These are phyloP conservation scores for Friedmanniomyces endolithicus DNA, from an alignment of 495 filamentous ascomycete genomes.

Conservation along the genomic window DNA sequence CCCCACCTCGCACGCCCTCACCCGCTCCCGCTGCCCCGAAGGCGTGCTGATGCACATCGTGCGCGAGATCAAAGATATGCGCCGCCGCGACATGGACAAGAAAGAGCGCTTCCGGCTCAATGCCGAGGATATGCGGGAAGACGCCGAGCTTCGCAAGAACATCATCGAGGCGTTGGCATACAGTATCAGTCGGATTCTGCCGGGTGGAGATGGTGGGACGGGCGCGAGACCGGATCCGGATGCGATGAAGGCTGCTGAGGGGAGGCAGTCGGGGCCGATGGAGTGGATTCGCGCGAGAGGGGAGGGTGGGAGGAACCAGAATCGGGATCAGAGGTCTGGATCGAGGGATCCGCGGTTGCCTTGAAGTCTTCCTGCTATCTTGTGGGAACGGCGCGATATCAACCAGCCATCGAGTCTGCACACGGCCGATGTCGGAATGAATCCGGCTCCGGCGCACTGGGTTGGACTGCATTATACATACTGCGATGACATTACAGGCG, in stretches of 20 bases:
- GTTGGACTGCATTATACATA: too few species aligned
- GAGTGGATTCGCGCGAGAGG: conserved; percentile 4
- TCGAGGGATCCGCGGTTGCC: not conserved
- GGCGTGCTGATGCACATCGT: conserved; percentile 80
- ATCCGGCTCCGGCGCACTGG: not conserved
- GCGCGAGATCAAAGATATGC: conserved; percentile 73
- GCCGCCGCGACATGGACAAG: conserved; percentile 66
- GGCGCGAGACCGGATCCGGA: conserved; percentile 9
- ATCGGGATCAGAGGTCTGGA: conserved; percentile 1
- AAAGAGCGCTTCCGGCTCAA: conserved; percentile 67
- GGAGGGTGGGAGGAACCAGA: not conserved
- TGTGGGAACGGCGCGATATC: too few species aligned
- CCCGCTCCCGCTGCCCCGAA: conserved; percentile 65
- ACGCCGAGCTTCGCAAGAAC: conserved; percentile 66
- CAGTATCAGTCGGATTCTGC: conserved; percentile 45
- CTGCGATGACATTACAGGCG: too few species aligned
- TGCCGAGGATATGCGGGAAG: conserved; percentile 81
- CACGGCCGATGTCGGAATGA: not conserved
- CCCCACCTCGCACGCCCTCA: conserved; percentile 53
- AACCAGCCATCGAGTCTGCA: not conserved
- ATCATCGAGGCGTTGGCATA: conserved; percentile 59
- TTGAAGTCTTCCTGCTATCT: not conserved
- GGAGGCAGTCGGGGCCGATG: not conserved
- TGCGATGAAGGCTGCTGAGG: conserved; percentile 22
- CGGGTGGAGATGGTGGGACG: conserved; percentile 19